Percentiles rank a stretch among this genome's conserved stretches.
Conservation (phyloP, 164 flowering plant species). For the Annona squamosa region DNA sequence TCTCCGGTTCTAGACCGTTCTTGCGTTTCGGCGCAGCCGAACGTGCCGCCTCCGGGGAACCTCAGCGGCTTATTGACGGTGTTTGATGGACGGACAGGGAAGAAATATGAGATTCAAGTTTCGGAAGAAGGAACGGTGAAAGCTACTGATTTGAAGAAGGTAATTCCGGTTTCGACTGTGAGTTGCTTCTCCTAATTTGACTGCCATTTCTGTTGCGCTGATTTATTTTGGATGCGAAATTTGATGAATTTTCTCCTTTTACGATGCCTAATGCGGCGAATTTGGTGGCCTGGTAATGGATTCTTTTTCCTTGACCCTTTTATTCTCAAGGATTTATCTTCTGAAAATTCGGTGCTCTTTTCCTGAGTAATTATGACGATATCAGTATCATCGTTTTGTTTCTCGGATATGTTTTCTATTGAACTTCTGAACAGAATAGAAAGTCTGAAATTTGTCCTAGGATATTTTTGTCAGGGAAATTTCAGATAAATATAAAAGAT, state of each 20-base stretch:
- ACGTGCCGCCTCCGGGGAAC: constrained; percentile 49
- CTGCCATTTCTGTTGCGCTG: too few species aligned
- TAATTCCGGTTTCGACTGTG: constrained; percentile 6
- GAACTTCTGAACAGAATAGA: too few species aligned
- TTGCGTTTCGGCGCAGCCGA: constrained; percentile 38
- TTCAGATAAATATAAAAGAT: too few species aligned
- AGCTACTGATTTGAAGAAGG: constrained; percentile 91
- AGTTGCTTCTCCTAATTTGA: neutral
- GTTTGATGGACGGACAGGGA: constrained; percentile 76
- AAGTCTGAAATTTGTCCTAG: too few species aligned
- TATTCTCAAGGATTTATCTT: neutral
- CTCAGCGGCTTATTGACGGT: constrained; percentile 52
- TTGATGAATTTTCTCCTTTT: too few species aligned
- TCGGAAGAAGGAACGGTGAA: constrained; percentile 77
- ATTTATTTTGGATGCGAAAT: too few species aligned
- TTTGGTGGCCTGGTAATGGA: neutral
- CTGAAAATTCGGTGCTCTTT: neutral
- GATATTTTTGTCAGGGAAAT: too few species aligned
- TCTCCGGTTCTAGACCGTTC: constrained; percentile 31
- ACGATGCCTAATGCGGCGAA: neutral
- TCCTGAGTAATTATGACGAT: neutral
- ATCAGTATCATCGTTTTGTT: neutral
- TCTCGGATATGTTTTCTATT: too few species aligned
- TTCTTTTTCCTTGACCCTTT: neutral
- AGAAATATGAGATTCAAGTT: constrained; percentile 57